These are phyloP conservation scores for Hygrophorus russula DNA, from an alignment of 768 basidiomycete species.

Conservation along the genomic window DNA sequence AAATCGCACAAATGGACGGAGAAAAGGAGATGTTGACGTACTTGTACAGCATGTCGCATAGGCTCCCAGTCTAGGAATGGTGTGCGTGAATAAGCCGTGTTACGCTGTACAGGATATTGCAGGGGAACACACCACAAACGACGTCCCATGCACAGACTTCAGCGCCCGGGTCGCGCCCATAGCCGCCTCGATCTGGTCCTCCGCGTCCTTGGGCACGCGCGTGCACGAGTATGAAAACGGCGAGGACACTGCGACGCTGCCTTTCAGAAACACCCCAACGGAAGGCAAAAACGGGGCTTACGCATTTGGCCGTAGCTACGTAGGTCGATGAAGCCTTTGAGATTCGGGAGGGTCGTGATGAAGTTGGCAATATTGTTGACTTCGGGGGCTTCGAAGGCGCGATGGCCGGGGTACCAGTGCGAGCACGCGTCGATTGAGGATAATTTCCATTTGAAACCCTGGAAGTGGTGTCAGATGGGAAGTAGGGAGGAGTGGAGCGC, in stretches of 20 bases:
- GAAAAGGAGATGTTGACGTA: constrained; percentile 9
- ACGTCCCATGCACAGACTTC: constrained; percentile 39
- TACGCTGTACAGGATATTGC: no score
- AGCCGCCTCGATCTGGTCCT: constrained; percentile 66
- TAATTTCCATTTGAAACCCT: constrained; percentile 67
- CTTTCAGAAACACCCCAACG: background rate
- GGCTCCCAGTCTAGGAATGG: constrained; percentile 25
- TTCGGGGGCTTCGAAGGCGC: constrained; percentile 69
- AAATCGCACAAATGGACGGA: background rate
- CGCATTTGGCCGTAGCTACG: constrained; percentile 79
- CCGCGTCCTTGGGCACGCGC: constrained; percentile 52
- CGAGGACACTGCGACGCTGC: constrained; percentile 43
- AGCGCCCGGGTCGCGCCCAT: constrained; percentile 53
- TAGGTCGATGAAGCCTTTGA: constrained; percentile 62
- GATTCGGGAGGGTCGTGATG: constrained; percentile 36
- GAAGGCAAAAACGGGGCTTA: constrained; percentile 24
- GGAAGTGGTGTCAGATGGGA: background rate
- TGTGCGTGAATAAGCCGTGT: background rate
- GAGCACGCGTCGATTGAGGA: constrained; percentile 48
- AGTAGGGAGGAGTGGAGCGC: background rate
- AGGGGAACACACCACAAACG: constrained; percentile 42
- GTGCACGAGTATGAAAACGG: constrained; percentile 70
- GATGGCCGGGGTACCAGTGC: constrained; percentile 64
- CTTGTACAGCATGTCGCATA: constrained; percentile 36
- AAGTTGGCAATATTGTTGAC: constrained; percentile 66